These are phyloP conservation scores for Xylaria palmicola DNA, from an alignment of 495 filamentous ascomycete species.

Conservation along the genomic window DNA sequence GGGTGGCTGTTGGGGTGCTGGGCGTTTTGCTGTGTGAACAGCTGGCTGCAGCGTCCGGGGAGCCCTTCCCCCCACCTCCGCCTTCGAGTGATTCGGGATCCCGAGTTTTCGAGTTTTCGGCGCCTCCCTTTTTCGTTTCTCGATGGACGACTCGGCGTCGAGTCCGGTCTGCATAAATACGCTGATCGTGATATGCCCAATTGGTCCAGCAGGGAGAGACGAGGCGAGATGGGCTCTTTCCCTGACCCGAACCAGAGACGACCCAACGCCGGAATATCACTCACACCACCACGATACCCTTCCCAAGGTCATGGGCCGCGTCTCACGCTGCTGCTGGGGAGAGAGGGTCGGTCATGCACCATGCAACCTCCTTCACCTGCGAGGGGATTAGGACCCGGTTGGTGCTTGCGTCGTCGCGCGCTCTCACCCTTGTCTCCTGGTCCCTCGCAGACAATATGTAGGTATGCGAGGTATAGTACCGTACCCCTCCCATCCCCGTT, in stretches of 20 bases:
- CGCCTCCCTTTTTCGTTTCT: too few relatives aligned
- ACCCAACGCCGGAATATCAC: constrained; percentile 9
- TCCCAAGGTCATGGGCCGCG: constrained; percentile 6
- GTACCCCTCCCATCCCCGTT: background rate
- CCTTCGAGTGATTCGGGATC: too few relatives aligned
- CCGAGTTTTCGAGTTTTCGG: too few relatives aligned
- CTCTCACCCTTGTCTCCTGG: background rate
- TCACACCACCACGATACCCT: constrained; percentile 7
- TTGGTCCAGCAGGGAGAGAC: background rate
- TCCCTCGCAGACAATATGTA: background rate
- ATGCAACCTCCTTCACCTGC: background rate
- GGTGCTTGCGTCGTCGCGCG: background rate
- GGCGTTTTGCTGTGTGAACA: background rate
- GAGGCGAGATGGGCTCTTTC: background rate
- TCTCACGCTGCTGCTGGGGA: background rate
- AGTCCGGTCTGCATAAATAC: background rate
- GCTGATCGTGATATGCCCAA: background rate
- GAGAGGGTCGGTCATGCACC: background rate
- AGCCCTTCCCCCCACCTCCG: too few relatives aligned
- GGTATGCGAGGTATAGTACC: background rate
- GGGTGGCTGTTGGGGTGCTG: background rate
- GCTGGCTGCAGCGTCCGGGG: too few relatives aligned
- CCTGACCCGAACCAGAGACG: constrained; percentile 3
- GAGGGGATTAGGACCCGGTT: constrained; percentile 8
- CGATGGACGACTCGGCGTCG: too few relatives aligned